phyloP scores from a whole-genome alignment of 768 basidiomycete species.

The Tricholoma hemisulphureum region DNA sequence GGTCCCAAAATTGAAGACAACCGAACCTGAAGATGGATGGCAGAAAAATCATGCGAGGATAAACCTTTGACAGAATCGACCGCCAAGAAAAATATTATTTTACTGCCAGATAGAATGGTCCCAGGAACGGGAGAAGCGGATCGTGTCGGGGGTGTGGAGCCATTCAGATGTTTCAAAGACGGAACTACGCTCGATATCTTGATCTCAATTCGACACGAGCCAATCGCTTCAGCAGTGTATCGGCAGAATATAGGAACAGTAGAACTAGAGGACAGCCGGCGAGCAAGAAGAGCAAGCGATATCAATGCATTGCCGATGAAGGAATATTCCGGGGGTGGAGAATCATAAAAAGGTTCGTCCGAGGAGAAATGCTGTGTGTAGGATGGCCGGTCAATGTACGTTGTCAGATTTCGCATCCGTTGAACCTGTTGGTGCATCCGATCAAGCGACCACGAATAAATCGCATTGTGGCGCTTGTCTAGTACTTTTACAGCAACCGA shows the following conservation, averaged over 20 bases:
- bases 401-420: constrained; percentile 90
- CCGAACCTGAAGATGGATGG: constrained; percentile 83
- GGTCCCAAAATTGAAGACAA: constrained; percentile 84
- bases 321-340: constrained; percentile 83
- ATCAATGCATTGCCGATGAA: constrained; percentile 88
- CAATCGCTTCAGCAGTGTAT: constrained; percentile 93
- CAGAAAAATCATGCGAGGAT: constrained; percentile 85
- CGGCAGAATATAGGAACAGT: constrained; percentile 88
- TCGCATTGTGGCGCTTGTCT: constrained; percentile 81
- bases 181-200: constrained; percentile 72
- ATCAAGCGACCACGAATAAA: constrained; percentile 90
- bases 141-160: constrained; percentile 67
- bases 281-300: constrained; percentile 77
- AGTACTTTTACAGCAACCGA: constrained; percentile 88
- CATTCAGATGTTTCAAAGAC: constrained; percentile 56
- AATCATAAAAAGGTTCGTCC: constrained; percentile 91
- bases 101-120: constrained; percentile 69
- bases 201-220: constrained; percentile 86
- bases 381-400: constrained; percentile 87
- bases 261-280: constrained; percentile 71
- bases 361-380: constrained; percentile 94
- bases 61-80: constrained; percentile 89
- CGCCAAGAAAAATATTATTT: constrained; percentile 79
- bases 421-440: constrained; percentile 85
- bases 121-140: constrained; percentile 73